Evolutionary conservation across 495 filamentous ascomycete genomes (phyloP), one percentile per base, ranked within the genome.

Genomic region (Neurospora intermedia): DNA sequence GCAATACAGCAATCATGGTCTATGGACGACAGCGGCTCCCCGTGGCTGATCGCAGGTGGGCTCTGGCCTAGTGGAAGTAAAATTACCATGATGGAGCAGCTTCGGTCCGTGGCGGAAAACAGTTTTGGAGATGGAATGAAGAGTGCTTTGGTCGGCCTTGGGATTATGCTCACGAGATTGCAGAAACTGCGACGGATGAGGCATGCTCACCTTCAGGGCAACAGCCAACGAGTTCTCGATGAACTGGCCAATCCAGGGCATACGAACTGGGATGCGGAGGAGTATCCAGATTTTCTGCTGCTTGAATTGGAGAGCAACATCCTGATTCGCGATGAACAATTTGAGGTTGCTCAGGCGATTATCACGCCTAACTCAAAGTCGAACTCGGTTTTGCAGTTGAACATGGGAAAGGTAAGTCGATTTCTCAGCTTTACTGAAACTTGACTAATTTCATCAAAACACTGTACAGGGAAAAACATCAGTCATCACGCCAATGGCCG

Each of bases 231-330:
- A n/a, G 74, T 81, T 10, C 73, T 79, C 5, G 70, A 77, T 6
- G 82, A 86, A 20, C 83, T 87, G 69, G 43, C 76, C 8, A 85
- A 88, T 77, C 13, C 40, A 0, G 87, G 87, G 4, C 88, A 89
- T 75, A 43, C 71, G 6, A 88, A 88, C 71, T 90, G 88, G 88
- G 43, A 79, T 0, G 84, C 87, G 0, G 38, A 77, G 0, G 66
- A 85, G 11, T 46, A 70, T 6, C 81, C 85, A 0, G 88, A 90
- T 70, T 89, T 87, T 86, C 74, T 90, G 0, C 79, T 90, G 13
- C 77, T 90, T 1, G 88, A 90, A 72, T 85, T 90, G 43, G 88
- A 90, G 16, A 74, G 78, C 8, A 82, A 89, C 72, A 74, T 89
- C 2, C 76, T 88, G 3, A 86, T 90, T 46, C 80, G 88, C 0